Conservation (phyloP, 2,329 filamentous ascomycete genomes). For the Epichloe gansuensis region DNA sequence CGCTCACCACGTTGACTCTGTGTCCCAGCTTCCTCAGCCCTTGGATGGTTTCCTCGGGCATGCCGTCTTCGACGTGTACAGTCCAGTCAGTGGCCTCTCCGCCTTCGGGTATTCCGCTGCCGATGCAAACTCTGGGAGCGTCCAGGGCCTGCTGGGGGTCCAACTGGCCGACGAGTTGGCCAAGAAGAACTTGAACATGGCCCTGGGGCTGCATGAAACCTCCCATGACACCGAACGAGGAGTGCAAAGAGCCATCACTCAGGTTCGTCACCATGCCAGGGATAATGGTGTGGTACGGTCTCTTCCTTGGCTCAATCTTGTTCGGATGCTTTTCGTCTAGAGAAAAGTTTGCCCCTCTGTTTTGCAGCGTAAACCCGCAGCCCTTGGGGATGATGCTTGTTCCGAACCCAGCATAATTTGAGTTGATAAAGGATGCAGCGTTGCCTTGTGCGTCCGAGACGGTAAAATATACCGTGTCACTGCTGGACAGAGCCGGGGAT, state of each 20-base stretch:
- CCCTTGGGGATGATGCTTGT: slow-evolving; percentile 72
- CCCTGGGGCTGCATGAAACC: slow-evolving; percentile 98
- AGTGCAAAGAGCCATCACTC: slow-evolving; percentile 61
- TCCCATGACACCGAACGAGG: slow-evolving; percentile 92
- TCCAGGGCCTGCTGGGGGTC: slow-evolving; percentile 83
- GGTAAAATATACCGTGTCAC: slow-evolving; percentile 91
- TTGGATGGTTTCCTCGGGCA: slow-evolving; percentile 52
- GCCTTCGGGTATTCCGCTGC: slow-evolving; percentile 53
- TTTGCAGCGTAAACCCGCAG: slow-evolving; percentile 89
- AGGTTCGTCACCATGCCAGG: slow-evolving; percentile 77
- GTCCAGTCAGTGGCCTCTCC: slow-evolving; percentile 45
- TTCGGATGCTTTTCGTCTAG: slow-evolving; percentile 66
- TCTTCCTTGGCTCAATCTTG: slow-evolving; percentile 62
- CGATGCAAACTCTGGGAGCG: slow-evolving; percentile 81
- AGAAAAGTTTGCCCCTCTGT: slow-evolving; percentile 78
- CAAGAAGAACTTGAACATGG: slow-evolving; percentile 83
- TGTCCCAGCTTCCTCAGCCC: slow-evolving; percentile 62
- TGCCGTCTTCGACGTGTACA: slow-evolving; percentile 75
- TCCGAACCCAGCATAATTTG: slow-evolving; percentile 82
- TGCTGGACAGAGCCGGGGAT: slow-evolving; percentile 66
- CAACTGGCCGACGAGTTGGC: slow-evolving; percentile 70
- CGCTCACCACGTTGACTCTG: slow-evolving; percentile 54
- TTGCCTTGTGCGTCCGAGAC: slow-evolving; percentile 74
- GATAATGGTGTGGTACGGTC: slow-evolving; percentile 97
- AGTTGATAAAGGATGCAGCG: slow-evolving; percentile 93